Evolutionary conservation across 495 filamentous ascomycete species (phyloP).

Genomic region (Neurospora sp.): DNA sequence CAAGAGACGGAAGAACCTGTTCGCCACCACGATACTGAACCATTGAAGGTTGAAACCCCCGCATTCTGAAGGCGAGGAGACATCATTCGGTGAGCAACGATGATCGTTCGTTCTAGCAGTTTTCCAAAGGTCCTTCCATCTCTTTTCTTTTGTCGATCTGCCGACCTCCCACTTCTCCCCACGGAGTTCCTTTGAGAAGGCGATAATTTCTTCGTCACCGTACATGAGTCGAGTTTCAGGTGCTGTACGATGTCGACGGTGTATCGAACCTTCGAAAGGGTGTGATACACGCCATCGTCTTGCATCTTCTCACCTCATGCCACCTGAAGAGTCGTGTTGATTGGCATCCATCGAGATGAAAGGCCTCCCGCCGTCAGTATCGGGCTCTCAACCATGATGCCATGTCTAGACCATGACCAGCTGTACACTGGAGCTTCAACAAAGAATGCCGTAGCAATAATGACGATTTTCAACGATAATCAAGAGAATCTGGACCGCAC

Average conservation of each 20-base stretch:
- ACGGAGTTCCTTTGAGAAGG: not conserved
- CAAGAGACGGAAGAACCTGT: not conserved
- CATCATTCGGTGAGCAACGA: not conserved
- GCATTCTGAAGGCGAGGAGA: not conserved
- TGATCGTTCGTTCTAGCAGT: not conserved
- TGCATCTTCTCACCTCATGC: not conserved
- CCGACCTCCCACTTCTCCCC: not conserved
- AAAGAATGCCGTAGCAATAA: not conserved
- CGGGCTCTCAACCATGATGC: not conserved
- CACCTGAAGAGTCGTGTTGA: not conserved
- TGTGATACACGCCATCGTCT: not conserved
- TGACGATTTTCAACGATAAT: not conserved
- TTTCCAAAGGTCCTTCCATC: not conserved
- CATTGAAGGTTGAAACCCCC: not conserved
- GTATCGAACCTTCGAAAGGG: not conserved
- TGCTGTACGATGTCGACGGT: not conserved
- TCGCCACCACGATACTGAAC: not conserved
- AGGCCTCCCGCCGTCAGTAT: not conserved
- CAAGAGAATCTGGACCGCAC: not conserved
- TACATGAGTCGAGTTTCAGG: not conserved
- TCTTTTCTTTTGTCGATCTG: not conserved
- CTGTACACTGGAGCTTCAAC: not conserved
- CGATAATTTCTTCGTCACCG: not conserved
- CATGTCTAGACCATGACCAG: not conserved
- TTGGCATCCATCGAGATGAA: not conserved